phyloP scores from a whole-genome alignment of 371 early-diverging fungal species.

The Mortierella sp. region DNA sequence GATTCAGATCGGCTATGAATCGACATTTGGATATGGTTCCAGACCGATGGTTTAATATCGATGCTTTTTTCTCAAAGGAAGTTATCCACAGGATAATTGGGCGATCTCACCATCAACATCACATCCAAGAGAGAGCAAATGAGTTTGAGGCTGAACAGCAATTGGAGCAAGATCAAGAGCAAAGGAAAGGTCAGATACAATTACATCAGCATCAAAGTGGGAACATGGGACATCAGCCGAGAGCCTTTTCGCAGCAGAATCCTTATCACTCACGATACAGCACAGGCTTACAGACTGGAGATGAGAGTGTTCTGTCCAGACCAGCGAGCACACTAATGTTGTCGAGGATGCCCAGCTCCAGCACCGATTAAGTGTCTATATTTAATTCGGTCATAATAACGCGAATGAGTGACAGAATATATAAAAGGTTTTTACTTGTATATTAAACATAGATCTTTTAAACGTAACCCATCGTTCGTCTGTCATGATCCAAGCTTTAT shows the following conservation, averaged over 20 bases:
- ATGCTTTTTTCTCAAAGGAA: constrained; percentile 20
- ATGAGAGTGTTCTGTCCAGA: constrained; percentile 7
- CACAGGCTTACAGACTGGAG: constrained; percentile 6
- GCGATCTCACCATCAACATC: constrained; percentile 28
- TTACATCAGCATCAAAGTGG: constrained; percentile 22
- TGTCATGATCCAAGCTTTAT: too few relatives aligned
- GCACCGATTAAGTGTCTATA: background rate
- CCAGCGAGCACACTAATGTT: constrained; percentile 13
- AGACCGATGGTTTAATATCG: constrained; percentile 52
- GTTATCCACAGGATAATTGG: constrained; percentile 37
- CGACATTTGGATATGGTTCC: constrained; percentile 57
- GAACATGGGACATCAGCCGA: background rate
- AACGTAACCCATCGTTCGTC: too few relatives aligned
- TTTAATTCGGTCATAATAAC: too few relatives aligned
- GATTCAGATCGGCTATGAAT: constrained; percentile 92
- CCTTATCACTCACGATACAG: constrained; percentile 24
- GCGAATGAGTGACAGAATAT: too few relatives aligned
- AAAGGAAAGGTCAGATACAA: constrained; percentile 26
- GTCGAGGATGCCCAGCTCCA: constrained; percentile 16
- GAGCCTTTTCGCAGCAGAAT: background rate
- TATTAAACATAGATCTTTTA: too few relatives aligned
- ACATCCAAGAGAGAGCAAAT: constrained; percentile 10
- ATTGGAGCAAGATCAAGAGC: constrained; percentile 14
- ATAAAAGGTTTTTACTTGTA: too few relatives aligned
- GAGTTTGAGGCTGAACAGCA: constrained; percentile 21